Evolutionary conservation across 129 eudicot species (phyloP), one percentile per base, ranked within the genome.

Genomic region (Centella asiatica): DNA sequence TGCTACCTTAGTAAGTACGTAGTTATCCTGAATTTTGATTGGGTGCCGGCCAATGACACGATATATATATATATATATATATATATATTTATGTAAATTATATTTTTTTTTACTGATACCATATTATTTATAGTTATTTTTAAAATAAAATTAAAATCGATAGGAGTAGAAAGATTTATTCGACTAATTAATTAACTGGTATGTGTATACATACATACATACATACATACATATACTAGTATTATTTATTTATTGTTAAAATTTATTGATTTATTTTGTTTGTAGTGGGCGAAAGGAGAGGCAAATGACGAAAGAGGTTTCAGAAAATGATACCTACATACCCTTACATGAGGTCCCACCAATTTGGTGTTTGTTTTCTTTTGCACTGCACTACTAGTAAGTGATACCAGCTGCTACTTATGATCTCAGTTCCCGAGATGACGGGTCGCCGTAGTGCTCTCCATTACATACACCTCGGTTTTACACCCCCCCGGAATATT

Each of bases 281-380:
- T 49, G 24, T 18, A 18, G 55, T 19, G 10, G 13, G 55, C 27
- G 28, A 26, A n/a, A 17, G 19, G 48, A 33, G 36, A 29, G 74
- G 69, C 67, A 78, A 26, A 27, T 62, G 62, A 76, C 70, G 65
- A 65, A 65, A 67, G 49, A 23, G 25, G 72, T 18, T n/a, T 22
- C 85, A 80, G 81, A 80, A 67, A 62, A 75, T 80, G 85, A 80
- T 54, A 78, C 85, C 81, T 72, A 44, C 63, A 72, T 72, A 72
- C 76, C 81, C 79, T 33, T 29, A 11, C 37, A n/a, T 4, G 12
- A 11, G 70, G 52, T 0, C 62, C 70, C 52, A 37, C 60, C 68
- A 65, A 47, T 17, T 8, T 15, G 11, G 57, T 17, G 4, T 22
- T 22, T 51, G 55, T 44, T 44, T 62, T 40, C 14, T 13, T 55